Base-by-base conservation (phyloP, 345 rosid species). In the Eucalyptus virginea region DNA sequence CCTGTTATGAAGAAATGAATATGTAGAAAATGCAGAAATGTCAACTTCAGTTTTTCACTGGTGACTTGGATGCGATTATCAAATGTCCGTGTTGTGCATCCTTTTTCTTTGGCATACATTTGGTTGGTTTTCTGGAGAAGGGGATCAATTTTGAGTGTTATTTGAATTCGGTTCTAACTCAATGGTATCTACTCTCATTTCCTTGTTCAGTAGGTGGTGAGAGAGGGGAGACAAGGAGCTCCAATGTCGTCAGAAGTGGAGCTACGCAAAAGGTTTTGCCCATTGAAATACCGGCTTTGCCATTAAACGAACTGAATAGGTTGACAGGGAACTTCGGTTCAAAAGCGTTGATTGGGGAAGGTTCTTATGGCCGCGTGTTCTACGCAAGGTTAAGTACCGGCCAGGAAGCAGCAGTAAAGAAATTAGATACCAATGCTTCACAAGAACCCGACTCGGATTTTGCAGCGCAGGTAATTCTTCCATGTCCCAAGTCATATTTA, bases 351-450 rank as follows among this genome's bases (percentile, higher is more conserved):
- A 95, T 97, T 6, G 99, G 98, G 88, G 99, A 98, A 92, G 99
- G 99, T 88, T 98, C 99, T 44, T 98, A 97, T 45, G 99, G 99
- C 87, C 95, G 99, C 6, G 99, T 97, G 89, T 98, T 95, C 91
- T 89, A 87, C 47, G 99, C 96, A 60, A 94, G 91, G 88, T 90
- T 95, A 90, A 91, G 72, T 87, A 89, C 92, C 5, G 95, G 95
- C 9, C 90, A 87, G 88, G 89, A 89, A 56, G 97, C 91, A 65
- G 99, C 99, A 52, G 95, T 98, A 23, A 98, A 98, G 93, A 98
- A 97, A 91, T 96, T 98, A 47, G 99, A 98, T 45, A 93, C 96
- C 77, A 91, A 93, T 90, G 90, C 97, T 87, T 92, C 98, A 13
- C 94, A 93, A 65, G 99, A 96, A 51, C 95, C 98, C 17, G 99